A percentile compares a stretch with the other conserved stretches of the same genome.
Evolutionary conservation across 2,329 filamentous ascomycete genomes (phyloP).

Genomic region (Colletotrichum melonis): DNA sequence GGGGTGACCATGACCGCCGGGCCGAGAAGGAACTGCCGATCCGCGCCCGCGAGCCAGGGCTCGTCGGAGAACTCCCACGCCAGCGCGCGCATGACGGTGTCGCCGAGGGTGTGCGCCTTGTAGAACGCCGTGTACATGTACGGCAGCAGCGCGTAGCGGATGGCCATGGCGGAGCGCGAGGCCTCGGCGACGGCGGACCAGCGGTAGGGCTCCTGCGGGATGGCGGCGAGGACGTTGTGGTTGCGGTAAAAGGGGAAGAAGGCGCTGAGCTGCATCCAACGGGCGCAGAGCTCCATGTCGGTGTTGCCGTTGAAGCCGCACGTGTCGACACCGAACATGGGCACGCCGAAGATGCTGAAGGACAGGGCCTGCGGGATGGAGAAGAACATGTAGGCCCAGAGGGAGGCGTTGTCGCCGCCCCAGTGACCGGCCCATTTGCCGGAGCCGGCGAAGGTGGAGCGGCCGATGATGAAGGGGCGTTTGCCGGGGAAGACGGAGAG

Average conservation of each 20-base stretch:
- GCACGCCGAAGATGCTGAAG: slow-evolving; percentile 78
- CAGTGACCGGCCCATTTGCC: slow-evolving; percentile 84
- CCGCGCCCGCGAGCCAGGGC: slow-evolving; percentile 72
- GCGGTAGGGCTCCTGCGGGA: slow-evolving; percentile 76
- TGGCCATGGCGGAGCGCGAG: slow-evolving; percentile 73
- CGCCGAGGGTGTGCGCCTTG: slow-evolving; percentile 71
- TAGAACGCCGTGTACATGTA: slow-evolving; percentile 84
- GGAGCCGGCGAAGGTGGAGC: slow-evolving; percentile 82
- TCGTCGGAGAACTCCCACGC: slow-evolving; percentile 82
- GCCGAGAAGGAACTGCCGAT: slow-evolving; percentile 80
- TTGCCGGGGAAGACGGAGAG: slow-evolving; percentile 72
- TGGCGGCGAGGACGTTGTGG: slow-evolving; percentile 73
- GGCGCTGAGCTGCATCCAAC: slow-evolving; percentile 79
- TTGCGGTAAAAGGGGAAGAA: slow-evolving; percentile 86
- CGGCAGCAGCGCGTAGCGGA: slow-evolving; percentile 77
- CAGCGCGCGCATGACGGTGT: slow-evolving; percentile 78
- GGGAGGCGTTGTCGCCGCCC: slow-evolving; percentile 80
- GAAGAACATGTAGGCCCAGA: slow-evolving; percentile 80
- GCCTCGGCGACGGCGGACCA: slow-evolving; percentile 76
- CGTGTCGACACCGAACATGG: slow-evolving; percentile 80
- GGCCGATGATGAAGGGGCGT: slow-evolving; percentile 86
- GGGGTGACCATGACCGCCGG: slow-evolving; percentile 74
- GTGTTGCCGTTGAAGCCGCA: slow-evolving; percentile 78
- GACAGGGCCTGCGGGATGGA: slow-evolving; percentile 82
- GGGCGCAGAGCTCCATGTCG: slow-evolving; percentile 76